Conservation (phyloP, 306 rosid species). For the Senna tora region DNA sequence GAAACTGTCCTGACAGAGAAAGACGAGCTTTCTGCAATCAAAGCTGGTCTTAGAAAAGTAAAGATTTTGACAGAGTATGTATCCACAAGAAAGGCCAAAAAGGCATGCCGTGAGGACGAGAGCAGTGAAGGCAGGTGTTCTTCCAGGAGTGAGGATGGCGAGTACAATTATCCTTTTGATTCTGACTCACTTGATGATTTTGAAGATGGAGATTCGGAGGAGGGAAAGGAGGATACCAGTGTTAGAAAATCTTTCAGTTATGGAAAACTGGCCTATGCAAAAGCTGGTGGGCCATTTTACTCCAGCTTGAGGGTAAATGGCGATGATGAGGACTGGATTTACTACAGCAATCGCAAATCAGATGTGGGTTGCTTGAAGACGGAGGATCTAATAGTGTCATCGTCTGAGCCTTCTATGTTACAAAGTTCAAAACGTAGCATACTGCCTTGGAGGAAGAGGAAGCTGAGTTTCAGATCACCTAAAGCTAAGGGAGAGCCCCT, state of each 20-base stretch:
- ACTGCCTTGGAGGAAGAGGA: conserved; percentile 98
- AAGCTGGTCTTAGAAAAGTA: conserved; percentile 95
- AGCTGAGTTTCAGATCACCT: conserved; percentile 96
- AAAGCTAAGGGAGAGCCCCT: conserved; percentile 95
- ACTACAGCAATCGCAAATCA: conserved; percentile 81
- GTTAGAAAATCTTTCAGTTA: conserved; percentile 97
- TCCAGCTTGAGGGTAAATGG: conserved; percentile 57
- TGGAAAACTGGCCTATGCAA: conserved; percentile 87
- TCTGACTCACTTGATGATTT: conserved; percentile 90
- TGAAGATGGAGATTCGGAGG: conserved; percentile 88
- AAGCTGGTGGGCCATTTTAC: conserved; percentile 84
- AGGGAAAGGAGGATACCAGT: conserved; percentile 71
- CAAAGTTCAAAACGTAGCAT: conserved; percentile 86
- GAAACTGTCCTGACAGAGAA: conserved; percentile 65
- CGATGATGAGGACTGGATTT: conserved; percentile 85
- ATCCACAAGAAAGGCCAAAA: conserved; percentile 69
- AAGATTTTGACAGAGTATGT: conserved; percentile 85
- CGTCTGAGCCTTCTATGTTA: conserved; percentile 57
- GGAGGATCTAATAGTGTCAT: conserved; percentile 65
- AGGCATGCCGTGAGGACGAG: conserved; percentile 76
- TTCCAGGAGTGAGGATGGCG: conserved; percentile 89
- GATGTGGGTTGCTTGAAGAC: conserved; percentile 58
- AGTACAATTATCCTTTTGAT: conserved; percentile 85
- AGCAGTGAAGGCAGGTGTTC: conserved; percentile 91
- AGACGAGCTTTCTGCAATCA: conserved; percentile 91